phyloP scores from a whole-genome alignment of 2,329 filamentous ascomycete species.

The Fusarium sp. region DNA sequence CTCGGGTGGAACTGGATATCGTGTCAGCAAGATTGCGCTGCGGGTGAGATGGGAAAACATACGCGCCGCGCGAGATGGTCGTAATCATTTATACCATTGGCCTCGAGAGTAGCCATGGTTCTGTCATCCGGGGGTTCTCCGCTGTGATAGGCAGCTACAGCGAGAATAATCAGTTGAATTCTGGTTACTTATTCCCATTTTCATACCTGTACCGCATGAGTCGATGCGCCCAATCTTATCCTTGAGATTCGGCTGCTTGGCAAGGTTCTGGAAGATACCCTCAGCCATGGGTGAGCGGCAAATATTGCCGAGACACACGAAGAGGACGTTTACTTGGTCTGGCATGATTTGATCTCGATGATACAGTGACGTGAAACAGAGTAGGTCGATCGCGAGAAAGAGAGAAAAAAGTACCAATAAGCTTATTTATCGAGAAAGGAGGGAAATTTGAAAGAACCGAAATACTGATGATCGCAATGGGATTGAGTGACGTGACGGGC shows the following conservation, averaged over 20 bases:
- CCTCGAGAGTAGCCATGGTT: slow-evolving; percentile 79
- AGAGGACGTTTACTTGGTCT: slow-evolving; percentile 75
- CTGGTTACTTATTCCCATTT: neutral
- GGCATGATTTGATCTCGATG: slow-evolving; percentile 47
- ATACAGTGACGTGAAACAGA: neutral
- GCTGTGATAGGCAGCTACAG: slow-evolving; percentile 79
- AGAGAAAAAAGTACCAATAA: neutral
- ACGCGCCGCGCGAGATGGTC: slow-evolving; percentile 80
- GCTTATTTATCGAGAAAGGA: neutral
- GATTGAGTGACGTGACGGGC: slow-evolving; percentile 37
- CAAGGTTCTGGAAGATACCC: slow-evolving; percentile 83
- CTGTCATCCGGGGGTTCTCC: slow-evolving; percentile 80
- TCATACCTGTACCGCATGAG: slow-evolving; percentile 80
- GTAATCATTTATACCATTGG: slow-evolving; percentile 80
- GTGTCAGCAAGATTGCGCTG: slow-evolving; percentile 5
- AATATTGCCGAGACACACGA: slow-evolving; percentile 97
- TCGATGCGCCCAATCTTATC: slow-evolving; percentile 74
- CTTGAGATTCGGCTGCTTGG: slow-evolving; percentile 66
- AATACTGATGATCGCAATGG: slow-evolving; percentile 32
- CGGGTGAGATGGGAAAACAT: slow-evolving; percentile 29
- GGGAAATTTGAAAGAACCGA: slow-evolving; percentile 21
- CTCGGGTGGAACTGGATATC: slow-evolving; percentile 58
- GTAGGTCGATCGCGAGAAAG: neutral
- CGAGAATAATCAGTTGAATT: slow-evolving; percentile 5
- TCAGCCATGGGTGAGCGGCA: slow-evolving; percentile 96